Evolutionary conservation across 768 basidiomycete genomes (phyloP).

Genomic region (Cystofilobasidium ferigula): DNA sequence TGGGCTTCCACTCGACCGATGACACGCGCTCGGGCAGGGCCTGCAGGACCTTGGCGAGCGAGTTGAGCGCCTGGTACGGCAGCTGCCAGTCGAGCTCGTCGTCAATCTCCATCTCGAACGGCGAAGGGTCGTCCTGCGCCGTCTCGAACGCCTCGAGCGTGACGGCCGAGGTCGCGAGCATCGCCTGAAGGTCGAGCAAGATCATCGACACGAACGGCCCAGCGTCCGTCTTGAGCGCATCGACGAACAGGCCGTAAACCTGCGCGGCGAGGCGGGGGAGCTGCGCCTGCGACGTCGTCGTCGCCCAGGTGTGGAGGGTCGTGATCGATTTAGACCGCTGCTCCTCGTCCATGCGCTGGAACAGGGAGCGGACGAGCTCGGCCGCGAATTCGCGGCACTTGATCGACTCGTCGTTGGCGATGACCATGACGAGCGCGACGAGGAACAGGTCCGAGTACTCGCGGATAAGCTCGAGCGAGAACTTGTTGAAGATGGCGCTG

Average conservation of each 20-base stretch:
- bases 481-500: slow-evolving; percentile 71
- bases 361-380: slow-evolving; percentile 64
- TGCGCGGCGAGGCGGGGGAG: slow-evolving; percentile 66
- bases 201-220: slow-evolving; percentile 28
- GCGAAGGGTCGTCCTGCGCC: slow-evolving; percentile 36
- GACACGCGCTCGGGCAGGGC: slow-evolving; percentile 38
- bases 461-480: slow-evolving; percentile 57
- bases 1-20: slow-evolving; percentile 46
- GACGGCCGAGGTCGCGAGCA: slow-evolving; percentile 17
- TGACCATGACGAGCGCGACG: slow-evolving; percentile 76
- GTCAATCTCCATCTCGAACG: slow-evolving; percentile 30
- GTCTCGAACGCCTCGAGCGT: slow-evolving; percentile 40
- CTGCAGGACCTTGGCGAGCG: slow-evolving; percentile 53
- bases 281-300: slow-evolving; percentile 49
- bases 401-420: slow-evolving; percentile 86
- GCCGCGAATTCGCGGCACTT: slow-evolving; percentile 83
- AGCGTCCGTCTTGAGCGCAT: slow-evolving; percentile 45
- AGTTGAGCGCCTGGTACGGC: slow-evolving; percentile 66
- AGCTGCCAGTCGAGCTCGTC: slow-evolving; percentile 64
- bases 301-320: slow-evolving; percentile 70
- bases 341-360: slow-evolving; percentile 55
- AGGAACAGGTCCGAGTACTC: slow-evolving; percentile 85
- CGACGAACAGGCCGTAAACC: slow-evolving; percentile 69
- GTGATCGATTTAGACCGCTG: slow-evolving; percentile 50
- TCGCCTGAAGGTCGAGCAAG: slow-evolving; percentile 19